phyloP scores from a whole-genome alignment of 768 basidiomycete species.

The Pisolithus orientalis region DNA sequence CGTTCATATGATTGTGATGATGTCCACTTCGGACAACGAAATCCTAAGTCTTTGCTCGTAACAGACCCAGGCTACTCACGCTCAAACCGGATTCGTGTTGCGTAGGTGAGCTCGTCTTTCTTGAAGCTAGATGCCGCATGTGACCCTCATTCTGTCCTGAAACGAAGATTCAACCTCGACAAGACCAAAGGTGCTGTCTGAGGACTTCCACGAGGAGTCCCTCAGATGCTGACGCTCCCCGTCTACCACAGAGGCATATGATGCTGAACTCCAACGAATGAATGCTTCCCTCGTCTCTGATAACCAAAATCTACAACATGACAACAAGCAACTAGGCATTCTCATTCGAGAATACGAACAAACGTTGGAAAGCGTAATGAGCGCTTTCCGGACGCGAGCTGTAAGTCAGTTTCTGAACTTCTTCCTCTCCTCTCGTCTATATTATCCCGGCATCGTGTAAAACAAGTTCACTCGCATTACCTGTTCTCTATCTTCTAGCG shows the following conservation, averaged over 20 bases:
- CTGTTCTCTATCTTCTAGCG: conserved; percentile 41
- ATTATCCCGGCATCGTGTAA: not conserved
- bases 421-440: not conserved
- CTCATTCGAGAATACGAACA: conserved; percentile 96
- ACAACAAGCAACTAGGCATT: conserved; percentile 90
- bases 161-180: conserved; percentile 76
- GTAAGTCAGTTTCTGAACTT: conserved; percentile 42
- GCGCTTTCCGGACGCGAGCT: conserved; percentile 81
- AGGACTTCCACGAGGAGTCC: not conserved
- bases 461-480: not conserved
- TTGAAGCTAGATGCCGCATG: not conserved
- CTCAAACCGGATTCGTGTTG: conserved; percentile 88
- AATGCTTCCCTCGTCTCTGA: conserved; percentile 72
- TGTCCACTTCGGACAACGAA: not conserved
- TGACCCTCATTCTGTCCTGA: conserved; percentile 1
- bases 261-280: conserved; percentile 85
- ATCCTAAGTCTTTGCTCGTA: not conserved
- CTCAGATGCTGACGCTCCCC: conserved; percentile 1
- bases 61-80: conserved; percentile 82
- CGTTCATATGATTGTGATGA: conserved; percentile 1
- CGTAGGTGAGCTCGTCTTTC: conserved; percentile 49
- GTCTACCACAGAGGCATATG: conserved; percentile 67
- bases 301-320: conserved; percentile 80
- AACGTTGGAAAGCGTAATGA: conserved; percentile 93
- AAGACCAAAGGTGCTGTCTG: conserved; percentile 62